phyloP scores from a whole-genome alignment of 2,329 filamentous ascomycete species.

The Colletotrichum lindemuthianum region DNA sequence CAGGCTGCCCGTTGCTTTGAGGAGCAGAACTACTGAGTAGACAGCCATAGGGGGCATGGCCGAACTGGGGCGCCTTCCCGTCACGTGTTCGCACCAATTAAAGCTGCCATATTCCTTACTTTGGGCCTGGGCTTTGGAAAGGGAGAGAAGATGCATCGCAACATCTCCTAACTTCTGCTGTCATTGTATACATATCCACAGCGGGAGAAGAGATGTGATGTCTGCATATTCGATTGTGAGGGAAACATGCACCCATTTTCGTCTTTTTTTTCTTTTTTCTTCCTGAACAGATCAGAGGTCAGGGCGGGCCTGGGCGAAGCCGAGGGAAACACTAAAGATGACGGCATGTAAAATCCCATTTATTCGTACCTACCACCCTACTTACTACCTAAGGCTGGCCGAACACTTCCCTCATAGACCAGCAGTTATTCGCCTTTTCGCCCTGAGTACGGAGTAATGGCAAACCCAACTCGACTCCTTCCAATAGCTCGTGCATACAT shows the following conservation, averaged over 20 bases:
- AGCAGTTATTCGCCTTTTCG: too few species aligned
- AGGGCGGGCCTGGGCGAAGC: conserved; percentile 4
- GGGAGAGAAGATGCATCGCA: too few species aligned
- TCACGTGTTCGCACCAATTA: conserved; percentile 17
- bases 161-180: too few species aligned
- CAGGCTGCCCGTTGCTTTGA: conserved; percentile 22
- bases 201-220: not conserved
- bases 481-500: not conserved
- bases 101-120: too few species aligned
- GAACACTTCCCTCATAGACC: too few species aligned
- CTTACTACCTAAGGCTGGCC: too few species aligned
- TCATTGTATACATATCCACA: too few species aligned
- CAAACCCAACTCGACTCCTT: too few species aligned
- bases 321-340: conserved; percentile 3
- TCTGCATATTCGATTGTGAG: not conserved
- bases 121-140: not conserved
- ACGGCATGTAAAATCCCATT: conserved; percentile 3
- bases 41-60: conserved; percentile 25
- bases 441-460: too few species aligned
- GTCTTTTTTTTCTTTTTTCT: not conserved
- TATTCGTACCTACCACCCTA: too few species aligned
- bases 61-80: conserved; percentile 8
- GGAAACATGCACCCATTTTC: not conserved
- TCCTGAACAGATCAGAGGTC: not conserved
- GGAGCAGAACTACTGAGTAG: too few species aligned